phyloP scores from a whole-genome alignment of 2,329 filamentous ascomycete genomes.

The Sporothrix brunneoviolacea region DNA sequence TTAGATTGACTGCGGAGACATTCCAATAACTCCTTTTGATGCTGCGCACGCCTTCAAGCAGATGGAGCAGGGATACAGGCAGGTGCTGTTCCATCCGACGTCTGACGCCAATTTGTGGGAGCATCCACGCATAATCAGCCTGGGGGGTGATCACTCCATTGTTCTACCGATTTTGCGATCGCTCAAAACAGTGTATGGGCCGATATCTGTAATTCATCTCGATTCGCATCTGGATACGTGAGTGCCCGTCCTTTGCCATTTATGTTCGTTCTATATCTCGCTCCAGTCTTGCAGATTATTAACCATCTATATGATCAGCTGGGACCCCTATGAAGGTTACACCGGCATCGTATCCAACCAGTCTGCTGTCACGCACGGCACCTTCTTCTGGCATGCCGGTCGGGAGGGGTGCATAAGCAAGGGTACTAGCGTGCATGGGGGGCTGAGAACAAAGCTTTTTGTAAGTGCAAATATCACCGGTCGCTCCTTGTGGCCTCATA shows the following conservation, averaged over 20 bases:
- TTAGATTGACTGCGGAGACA: constrained; percentile 19
- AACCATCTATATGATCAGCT: too few species aligned
- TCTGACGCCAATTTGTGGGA: constrained; percentile 11
- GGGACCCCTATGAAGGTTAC: constrained; percentile 55
- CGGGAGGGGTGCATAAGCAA: constrained; percentile 76
- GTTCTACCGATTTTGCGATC: constrained; percentile 24
- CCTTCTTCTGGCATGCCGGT: constrained; percentile 78
- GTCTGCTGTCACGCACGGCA: constrained; percentile 76
- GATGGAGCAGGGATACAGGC: constrained; percentile 19
- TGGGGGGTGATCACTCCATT: constrained; percentile 27
- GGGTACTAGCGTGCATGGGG: constrained; percentile 46
- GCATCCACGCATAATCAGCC: constrained; percentile 17
- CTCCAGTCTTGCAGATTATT: too few species aligned
- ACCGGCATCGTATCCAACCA: constrained; percentile 70
- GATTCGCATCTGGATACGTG: constrained; percentile 25
- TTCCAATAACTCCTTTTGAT: constrained; percentile 20
- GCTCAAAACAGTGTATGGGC: constrained; percentile 24
- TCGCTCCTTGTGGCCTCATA: too few species aligned
- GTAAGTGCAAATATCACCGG: too few species aligned
- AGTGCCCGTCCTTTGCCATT: too few species aligned
- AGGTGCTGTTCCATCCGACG: constrained; percentile 11
- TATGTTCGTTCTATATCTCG: too few species aligned
- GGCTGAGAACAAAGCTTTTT: too few species aligned
- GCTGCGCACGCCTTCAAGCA: constrained; percentile 20
- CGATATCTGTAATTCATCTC: constrained; percentile 27